phyloP scores from a whole-genome alignment of 495 filamentous ascomycete genomes.

The Letharia columbiana region DNA sequence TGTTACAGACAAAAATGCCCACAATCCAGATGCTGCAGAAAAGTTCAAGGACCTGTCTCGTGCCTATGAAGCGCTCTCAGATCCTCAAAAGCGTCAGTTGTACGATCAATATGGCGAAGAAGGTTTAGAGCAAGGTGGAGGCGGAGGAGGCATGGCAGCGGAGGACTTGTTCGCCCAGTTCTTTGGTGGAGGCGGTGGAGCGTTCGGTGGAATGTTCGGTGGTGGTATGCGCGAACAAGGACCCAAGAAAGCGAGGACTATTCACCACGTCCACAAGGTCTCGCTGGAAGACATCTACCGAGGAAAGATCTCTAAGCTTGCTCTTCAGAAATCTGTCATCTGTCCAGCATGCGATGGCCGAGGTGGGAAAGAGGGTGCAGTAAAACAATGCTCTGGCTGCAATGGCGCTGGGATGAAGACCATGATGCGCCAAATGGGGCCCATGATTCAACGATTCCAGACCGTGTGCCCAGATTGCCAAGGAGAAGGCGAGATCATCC shows the following conservation, averaged over 20 bases:
- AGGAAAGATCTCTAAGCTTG: conserved; percentile 95
- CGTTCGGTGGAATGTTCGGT: conserved; percentile 76
- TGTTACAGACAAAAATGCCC: conserved; percentile 79
- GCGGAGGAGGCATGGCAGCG: conserved; percentile 80
- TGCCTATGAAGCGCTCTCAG: conserved; percentile 89
- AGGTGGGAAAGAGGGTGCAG: conserved; percentile 94
- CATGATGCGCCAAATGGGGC: conserved; percentile 99
- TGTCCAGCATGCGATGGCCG: conserved; percentile 91
- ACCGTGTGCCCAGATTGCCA: conserved; percentile 97
- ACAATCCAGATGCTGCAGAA: conserved; percentile 86
- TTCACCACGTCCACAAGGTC: conserved; percentile 97
- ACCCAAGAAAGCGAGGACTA: conserved; percentile 89
- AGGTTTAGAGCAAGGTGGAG: conserved; percentile 81
- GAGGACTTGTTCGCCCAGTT: conserved; percentile 97
- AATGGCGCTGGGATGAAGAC: conserved; percentile 96
- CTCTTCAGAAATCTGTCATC: conserved; percentile 94
- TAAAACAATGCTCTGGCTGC: conserved; percentile 82
- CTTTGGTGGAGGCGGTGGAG: conserved; percentile 80
- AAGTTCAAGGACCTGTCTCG: conserved; percentile 97
- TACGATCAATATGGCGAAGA: conserved; percentile 99
- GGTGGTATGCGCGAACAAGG: conserved; percentile 75
- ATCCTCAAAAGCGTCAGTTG: conserved; percentile 77
- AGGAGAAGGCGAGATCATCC: conserved; percentile 91
- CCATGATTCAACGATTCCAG: conserved; percentile 99
- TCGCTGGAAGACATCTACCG: conserved; percentile 96